Conservation (phyloP, 106 monocot species). For the Ottelia alismoides region DNA sequence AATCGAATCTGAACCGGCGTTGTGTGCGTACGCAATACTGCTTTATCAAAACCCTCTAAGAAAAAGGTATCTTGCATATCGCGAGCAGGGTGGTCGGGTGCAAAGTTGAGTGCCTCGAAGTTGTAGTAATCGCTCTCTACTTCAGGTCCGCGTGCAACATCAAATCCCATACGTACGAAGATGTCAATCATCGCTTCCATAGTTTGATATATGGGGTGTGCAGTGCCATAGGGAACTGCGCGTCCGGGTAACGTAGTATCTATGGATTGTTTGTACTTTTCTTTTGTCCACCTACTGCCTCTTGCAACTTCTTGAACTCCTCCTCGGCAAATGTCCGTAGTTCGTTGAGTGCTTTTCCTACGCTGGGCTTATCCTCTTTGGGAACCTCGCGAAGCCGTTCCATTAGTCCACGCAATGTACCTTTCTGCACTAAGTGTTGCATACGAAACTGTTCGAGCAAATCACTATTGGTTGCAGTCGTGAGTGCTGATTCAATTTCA, state of each 20-base stretch:
- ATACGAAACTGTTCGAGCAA: too few species aligned
- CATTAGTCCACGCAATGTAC: too few species aligned
- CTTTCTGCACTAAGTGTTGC: too few species aligned
- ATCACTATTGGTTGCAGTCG: too few species aligned
- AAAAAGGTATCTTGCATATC: background rate
- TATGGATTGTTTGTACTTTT: too few species aligned
- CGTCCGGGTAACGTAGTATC: background rate
- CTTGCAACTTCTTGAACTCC: too few species aligned
- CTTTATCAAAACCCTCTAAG: background rate
- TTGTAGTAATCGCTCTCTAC: background rate
- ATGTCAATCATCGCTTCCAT: background rate
- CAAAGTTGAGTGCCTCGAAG: background rate
- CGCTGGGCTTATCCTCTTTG: too few species aligned
- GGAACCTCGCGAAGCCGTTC: too few species aligned
- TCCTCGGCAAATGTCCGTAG: too few species aligned
- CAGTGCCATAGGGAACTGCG: background rate
- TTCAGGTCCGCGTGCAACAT: background rate
- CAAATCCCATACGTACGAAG: background rate
- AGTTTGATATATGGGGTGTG: background rate
- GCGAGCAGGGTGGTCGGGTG: background rate
- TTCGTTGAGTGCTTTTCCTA: too few species aligned
- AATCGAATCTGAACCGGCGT: background rate
- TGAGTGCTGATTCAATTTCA: too few species aligned
- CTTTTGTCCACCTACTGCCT: too few species aligned
- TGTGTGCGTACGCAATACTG: background rate